These are phyloP conservation scores for Flaveria bidentis DNA, from an alignment of 129 eudicot genomes.

Conservation along the genomic window DNA sequence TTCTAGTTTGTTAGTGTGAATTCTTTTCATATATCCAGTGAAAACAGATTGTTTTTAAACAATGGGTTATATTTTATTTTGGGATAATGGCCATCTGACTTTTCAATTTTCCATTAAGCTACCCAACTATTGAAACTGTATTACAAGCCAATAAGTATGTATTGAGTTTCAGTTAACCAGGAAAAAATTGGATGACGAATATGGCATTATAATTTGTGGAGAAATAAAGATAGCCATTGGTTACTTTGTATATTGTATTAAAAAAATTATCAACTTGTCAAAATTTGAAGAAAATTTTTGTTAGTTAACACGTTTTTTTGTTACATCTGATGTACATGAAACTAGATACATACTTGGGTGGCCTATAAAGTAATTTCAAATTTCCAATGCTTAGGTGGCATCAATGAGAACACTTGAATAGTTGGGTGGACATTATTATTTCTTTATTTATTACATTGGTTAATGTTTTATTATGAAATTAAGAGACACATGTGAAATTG, in stretches of 20 bases:
- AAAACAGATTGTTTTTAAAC: background rate
- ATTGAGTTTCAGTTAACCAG: background rate
- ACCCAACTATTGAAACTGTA: background rate
- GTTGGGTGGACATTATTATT: background rate
- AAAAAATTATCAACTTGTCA: background rate
- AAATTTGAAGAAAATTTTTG: background rate
- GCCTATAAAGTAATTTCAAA: background rate
- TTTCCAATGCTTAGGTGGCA: background rate
- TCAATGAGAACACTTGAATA: background rate
- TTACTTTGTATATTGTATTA: too few species aligned
- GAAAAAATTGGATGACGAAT: background rate
- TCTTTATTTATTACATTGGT: background rate
- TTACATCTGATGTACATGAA: background rate
- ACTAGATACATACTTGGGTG: background rate
- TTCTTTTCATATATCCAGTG: background rate
- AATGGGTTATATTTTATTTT: background rate
- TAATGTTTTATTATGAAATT: background rate
- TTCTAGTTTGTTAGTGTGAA: background rate
- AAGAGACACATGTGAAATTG: background rate
- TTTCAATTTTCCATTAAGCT: background rate
- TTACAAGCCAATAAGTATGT: background rate
- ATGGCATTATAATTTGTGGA: background rate
- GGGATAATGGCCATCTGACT: background rate
- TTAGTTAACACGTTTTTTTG: background rate
- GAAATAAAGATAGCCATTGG: background rate